Conservation (phyloP, 2,329 filamentous ascomycete species). For the Cyclaneusma minus region DNA sequence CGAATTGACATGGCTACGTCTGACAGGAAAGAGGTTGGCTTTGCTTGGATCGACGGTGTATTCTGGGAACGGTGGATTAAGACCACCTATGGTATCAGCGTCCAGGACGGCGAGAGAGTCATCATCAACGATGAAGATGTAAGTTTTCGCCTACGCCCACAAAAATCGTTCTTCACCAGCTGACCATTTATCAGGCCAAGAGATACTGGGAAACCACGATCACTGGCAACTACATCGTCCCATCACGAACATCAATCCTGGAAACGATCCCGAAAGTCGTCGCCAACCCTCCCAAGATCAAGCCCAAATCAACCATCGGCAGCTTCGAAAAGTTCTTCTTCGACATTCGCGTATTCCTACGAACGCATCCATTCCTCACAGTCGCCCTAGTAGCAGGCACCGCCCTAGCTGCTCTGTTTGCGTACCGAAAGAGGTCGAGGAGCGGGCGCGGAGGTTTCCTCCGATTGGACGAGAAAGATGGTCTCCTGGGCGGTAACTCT, state of each 20-base stretch:
- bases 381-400: conserved; percentile 41
- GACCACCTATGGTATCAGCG: conserved; percentile 86
- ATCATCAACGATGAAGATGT: conserved; percentile 97
- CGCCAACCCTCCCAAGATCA: conserved; percentile 43
- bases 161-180: conserved; percentile 9
- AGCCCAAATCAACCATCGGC: conserved; percentile 63
- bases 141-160: conserved; percentile 26
- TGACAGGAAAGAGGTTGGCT: conserved; percentile 75
- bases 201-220: conserved; percentile 90
- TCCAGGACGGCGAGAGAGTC: conserved; percentile 75
- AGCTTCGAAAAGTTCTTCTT: conserved; percentile 58
- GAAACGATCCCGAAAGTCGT: conserved; percentile 31
- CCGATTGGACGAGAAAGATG: conserved; percentile 49
- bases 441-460: conserved; percentile 41
- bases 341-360: conserved; percentile 41
- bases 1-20: conserved; percentile 81
- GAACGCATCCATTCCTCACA: conserved; percentile 42
- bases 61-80: conserved; percentile 97
- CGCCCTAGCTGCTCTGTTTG: conserved; percentile 33
- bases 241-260: conserved; percentile 42
- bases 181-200: conserved; percentile 49
- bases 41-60: conserved; percentile 92
- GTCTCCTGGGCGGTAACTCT: conserved; percentile 38
- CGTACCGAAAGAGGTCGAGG: conserved; percentile 38
- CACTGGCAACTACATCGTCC: conserved; percentile 78